phyloP scores from a whole-genome alignment of 495 filamentous ascomycete genomes.

The Umbilicaria muhlenbergii region DNA sequence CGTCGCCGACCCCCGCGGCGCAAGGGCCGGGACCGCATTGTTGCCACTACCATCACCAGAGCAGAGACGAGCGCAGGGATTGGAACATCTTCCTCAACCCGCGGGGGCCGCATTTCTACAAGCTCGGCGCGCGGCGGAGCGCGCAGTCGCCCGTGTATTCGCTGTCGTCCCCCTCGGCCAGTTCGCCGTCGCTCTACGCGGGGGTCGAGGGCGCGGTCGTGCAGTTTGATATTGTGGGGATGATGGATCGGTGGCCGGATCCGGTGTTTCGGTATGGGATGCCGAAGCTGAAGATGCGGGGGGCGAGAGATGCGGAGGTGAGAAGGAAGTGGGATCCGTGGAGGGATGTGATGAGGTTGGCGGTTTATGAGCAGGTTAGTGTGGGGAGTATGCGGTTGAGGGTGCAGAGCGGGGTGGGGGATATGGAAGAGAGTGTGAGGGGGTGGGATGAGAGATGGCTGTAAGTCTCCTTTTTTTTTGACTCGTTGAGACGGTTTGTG shows the following conservation, averaged over 20 bases:
- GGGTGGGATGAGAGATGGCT: no score
- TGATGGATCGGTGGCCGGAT: conserved; percentile 10
- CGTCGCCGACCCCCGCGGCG: background rate
- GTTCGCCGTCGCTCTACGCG: conserved; percentile 40
- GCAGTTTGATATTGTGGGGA: conserved; percentile 36
- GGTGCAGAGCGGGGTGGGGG: no score
- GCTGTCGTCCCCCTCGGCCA: conserved; percentile 38
- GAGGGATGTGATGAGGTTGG: no score
- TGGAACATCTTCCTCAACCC: conserved; percentile 11
- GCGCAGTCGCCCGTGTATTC: conserved; percentile 36
- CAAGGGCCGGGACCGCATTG: background rate
- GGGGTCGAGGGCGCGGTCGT: conserved; percentile 37
- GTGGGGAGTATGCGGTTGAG: no score
- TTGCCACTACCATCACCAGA: background rate
- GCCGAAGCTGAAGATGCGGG: background rate
- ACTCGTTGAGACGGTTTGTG: no score
- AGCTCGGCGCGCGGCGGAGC: background rate
- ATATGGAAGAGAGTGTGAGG: no score
- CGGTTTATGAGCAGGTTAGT: no score
- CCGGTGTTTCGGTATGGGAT: conserved; percentile 2
- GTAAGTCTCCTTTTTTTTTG: no score
- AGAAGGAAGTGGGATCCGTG: no score
- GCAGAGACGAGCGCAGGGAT: background rate
- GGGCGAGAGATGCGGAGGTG: no score
- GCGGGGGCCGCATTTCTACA: background rate